Percentiles rank a stretch among this genome's conserved stretches.
Conservation (phyloP, 2,329 filamentous ascomycete genomes). For the Aspergillus candidus region DNA sequence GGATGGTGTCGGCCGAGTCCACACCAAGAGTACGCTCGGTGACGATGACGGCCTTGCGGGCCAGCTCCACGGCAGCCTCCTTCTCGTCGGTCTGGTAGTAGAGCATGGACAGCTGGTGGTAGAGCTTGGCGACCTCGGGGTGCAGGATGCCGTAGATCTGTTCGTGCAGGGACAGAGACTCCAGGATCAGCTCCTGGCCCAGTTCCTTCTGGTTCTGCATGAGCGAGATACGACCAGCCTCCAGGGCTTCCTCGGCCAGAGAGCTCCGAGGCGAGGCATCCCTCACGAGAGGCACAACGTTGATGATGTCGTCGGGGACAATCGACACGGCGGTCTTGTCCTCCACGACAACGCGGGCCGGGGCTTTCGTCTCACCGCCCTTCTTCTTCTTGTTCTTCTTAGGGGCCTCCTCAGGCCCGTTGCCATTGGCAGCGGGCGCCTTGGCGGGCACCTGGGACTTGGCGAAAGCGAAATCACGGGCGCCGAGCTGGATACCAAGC, state of each 20-base stretch:
- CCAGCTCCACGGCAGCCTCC: constrained; percentile 87
- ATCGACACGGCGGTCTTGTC: constrained; percentile 58
- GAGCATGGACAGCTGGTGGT: constrained; percentile 89
- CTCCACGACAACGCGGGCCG: constrained; percentile 38
- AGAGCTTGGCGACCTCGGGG: constrained; percentile 89
- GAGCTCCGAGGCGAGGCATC: constrained; percentile 86
- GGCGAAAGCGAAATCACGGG: constrained; percentile 68
- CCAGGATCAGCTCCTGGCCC: constrained; percentile 90
- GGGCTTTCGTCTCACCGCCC: constrained; percentile 45
- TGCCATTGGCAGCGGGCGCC: constrained; percentile 33
- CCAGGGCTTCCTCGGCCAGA: constrained; percentile 89
- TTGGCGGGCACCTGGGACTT: constrained; percentile 35
- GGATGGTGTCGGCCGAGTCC: constrained; percentile 86
- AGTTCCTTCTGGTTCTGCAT: constrained; percentile 92
- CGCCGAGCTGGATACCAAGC: constrained; percentile 79
- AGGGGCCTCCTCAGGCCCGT: constrained; percentile 32
- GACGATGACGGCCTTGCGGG: constrained; percentile 93
- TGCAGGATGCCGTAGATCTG: constrained; percentile 98
- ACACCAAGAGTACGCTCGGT: constrained; percentile 90
- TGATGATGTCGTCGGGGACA: constrained; percentile 75
- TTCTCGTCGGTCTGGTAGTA: constrained; percentile 99
- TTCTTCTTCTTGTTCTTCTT: constrained; percentile 58
- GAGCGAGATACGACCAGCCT: constrained; percentile 93
- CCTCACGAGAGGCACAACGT: constrained; percentile 91
- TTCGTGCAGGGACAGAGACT: constrained; percentile 92